Percentiles rank a stretch among this genome's conserved stretches.
Evolutionary conservation across 805 yeast species (phyloP).

Genomic region (Barnettozyma wickerhamii): DNA sequence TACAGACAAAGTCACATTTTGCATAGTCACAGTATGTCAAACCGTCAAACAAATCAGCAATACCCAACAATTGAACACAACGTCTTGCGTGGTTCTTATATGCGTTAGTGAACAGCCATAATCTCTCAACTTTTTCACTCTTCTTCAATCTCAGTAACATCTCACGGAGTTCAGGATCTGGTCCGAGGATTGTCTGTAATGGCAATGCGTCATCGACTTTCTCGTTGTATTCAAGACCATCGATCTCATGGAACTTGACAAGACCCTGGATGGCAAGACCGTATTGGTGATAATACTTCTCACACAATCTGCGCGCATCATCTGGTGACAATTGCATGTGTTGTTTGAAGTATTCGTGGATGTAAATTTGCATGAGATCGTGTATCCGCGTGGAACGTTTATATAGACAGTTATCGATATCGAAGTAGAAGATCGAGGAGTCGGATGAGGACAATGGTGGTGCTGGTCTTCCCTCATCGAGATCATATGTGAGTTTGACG

Average conservation of each 20-base stretch:
- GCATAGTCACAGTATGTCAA: conserved; percentile 86
- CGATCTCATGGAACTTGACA: conserved; percentile 56
- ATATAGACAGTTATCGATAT: conserved; percentile 91
- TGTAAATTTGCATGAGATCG: conserved; percentile 82
- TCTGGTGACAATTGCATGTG: conserved; percentile 58
- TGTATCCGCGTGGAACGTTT: conserved; percentile 70
- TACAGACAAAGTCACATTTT: conserved; percentile 67
- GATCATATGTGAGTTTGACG: conserved; percentile 27
- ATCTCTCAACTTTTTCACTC: conserved; percentile 53
- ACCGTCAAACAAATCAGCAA: conserved; percentile 94
- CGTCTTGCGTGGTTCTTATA: conserved; percentile 86
- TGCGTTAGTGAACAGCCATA: conserved; percentile 96
- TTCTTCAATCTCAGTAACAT: conserved; percentile 41
- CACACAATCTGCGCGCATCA: conserved; percentile 70
- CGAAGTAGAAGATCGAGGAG: conserved; percentile 65
- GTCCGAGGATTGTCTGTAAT: conserved; percentile 68
- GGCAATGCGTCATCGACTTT: conserved; percentile 93
- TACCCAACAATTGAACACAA: conserved; percentile 72
- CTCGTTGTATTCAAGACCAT: conserved; percentile 83
- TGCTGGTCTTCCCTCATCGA: conserved; percentile 11
- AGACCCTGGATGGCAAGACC: conserved; percentile 94
- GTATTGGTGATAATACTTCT: conserved; percentile 74
- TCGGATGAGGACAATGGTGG: conserved; percentile 23
- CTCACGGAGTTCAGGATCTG: conserved; percentile 50
- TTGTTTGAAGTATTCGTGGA: conserved; percentile 74